These are phyloP conservation scores for bread wheat (Triticum aestivum) DNA, from an alignment of 176 grass and related monocot species.

Conservation along the genomic window DNA sequence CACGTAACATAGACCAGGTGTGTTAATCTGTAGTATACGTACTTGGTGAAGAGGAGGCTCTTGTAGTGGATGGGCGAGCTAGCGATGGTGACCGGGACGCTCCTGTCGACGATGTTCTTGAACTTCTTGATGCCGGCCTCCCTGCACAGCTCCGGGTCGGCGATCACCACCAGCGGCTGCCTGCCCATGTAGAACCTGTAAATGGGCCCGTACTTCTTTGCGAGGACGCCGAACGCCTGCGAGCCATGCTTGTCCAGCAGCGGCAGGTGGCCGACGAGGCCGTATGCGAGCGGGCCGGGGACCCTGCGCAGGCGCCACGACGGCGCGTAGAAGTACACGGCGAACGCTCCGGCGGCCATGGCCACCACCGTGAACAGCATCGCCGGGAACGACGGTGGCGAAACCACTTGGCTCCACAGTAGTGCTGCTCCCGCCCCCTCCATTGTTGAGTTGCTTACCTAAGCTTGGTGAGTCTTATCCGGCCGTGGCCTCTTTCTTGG, in stretches of 20 bases:
- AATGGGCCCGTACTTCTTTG: slow-evolving; percentile 47
- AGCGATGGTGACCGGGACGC: not conserved
- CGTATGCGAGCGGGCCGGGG: slow-evolving; percentile 28
- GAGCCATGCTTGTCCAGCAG: slow-evolving; percentile 52
- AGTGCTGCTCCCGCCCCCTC: too few relatives aligned
- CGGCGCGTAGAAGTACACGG: not conserved
- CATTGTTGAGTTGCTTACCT: too few relatives aligned
- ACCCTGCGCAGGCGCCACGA: slow-evolving; percentile 49
- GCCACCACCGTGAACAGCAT: too few relatives aligned
- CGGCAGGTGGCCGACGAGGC: slow-evolving; percentile 55
- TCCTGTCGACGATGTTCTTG: not conserved
- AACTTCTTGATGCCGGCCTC: not conserved
- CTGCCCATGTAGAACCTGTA: slow-evolving; percentile 43
- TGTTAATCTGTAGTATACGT: not conserved
- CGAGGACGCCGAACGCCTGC: slow-evolving; percentile 30
- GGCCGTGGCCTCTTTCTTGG: too few relatives aligned
- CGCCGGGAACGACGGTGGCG: too few relatives aligned
- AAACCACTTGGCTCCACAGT: too few relatives aligned
- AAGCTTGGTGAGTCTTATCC: too few relatives aligned
- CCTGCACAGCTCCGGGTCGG: slow-evolving; percentile 33
- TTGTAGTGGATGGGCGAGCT: not conserved
- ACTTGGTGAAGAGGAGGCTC: not conserved
- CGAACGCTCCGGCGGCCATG: too few relatives aligned
- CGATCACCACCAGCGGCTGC: slow-evolving; percentile 39
- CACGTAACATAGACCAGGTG: too few relatives aligned